Conservation (phyloP, 2,329 filamentous ascomycete species). For the Fusarium incarnatum region DNA sequence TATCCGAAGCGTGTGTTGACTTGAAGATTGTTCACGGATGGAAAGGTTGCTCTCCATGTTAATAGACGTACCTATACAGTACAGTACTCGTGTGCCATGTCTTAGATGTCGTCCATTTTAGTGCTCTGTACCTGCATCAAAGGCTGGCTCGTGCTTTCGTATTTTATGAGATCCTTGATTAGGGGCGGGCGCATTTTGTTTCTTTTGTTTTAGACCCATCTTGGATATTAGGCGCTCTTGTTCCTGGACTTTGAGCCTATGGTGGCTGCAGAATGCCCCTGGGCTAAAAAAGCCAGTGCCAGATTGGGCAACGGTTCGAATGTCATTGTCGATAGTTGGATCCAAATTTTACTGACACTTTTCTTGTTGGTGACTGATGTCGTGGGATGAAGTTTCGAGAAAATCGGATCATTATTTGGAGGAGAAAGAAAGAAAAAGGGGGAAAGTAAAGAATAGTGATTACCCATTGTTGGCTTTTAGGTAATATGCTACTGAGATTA, state of each 20-base stretch:
- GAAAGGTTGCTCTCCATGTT: background rate
- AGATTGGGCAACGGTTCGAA: conserved; percentile 23
- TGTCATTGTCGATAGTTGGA: conserved; percentile 5
- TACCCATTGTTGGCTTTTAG: background rate
- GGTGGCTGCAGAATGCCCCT: conserved; percentile 20
- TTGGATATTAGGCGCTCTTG: background rate
- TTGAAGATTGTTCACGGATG: background rate
- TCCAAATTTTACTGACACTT: conserved; percentile 5
- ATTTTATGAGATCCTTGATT: conserved; percentile 38
- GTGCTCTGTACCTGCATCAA: conserved; percentile 43
- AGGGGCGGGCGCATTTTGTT: conserved; percentile 24
- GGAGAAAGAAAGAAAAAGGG: background rate
- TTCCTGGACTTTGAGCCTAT: background rate
- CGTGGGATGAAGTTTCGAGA: background rate
- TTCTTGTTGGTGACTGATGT: background rate
- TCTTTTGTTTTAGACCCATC: conserved; percentile 15
- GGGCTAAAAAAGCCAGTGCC: conserved; percentile 29
- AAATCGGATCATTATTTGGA: background rate
- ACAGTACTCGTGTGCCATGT: conserved; percentile 23
- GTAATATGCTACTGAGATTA: background rate
- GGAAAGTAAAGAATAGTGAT: background rate
- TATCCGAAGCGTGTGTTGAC: conserved; percentile 16
- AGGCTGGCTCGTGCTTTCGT: conserved; percentile 47
- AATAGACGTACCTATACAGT: background rate
- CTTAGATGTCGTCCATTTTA: conserved; percentile 21